These are phyloP conservation scores for Somion occarium DNA, from an alignment of 1,284 basidiomycete species.

Conservation along the genomic window DNA sequence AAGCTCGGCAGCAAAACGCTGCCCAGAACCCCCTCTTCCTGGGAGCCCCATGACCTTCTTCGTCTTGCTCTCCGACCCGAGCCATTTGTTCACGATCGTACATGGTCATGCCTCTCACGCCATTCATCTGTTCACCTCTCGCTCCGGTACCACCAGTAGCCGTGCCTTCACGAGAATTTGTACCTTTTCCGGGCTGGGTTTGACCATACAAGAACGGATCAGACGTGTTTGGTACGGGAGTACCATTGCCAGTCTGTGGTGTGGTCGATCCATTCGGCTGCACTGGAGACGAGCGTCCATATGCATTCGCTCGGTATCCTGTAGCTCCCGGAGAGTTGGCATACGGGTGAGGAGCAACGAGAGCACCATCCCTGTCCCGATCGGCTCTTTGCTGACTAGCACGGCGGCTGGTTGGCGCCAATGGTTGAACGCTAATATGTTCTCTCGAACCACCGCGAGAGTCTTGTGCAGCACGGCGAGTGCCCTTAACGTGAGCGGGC, in stretches of 20 bases:
- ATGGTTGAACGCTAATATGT: constrained; percentile 58
- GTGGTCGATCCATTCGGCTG: constrained; percentile 34
- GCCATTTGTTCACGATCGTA: constrained; percentile 49
- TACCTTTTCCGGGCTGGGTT: constrained; percentile 42
- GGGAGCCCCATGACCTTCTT: constrained; percentile 40
- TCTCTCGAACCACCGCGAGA: constrained; percentile 37
- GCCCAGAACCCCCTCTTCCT: constrained; percentile 51
- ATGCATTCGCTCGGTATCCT: constrained; percentile 46
- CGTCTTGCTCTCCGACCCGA: constrained; percentile 51
- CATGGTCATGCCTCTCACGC: constrained; percentile 54
- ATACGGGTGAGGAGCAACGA: constrained; percentile 63
- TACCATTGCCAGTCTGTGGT: constrained; percentile 18
- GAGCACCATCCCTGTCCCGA: constrained; percentile 36
- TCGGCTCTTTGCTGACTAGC: constrained; percentile 51
- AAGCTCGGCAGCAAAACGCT: constrained; percentile 68
- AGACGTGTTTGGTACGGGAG: constrained; percentile 33
- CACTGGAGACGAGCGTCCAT: constrained; percentile 56
- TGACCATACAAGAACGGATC: constrained; percentile 58
- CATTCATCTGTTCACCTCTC: constrained; percentile 26
- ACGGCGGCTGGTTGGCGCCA: constrained; percentile 57
- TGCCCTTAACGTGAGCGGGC: constrained; percentile 55
- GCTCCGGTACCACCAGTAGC: constrained; percentile 18
- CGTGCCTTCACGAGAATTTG: constrained; percentile 25
- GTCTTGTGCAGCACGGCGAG: constrained; percentile 38
- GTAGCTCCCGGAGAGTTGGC: constrained; percentile 53